Percentiles rank a stretch among this genome's conserved stretches.
Conservation (phyloP, 352 stramenopile genomes). For the Phytopythium litorale region DNA sequence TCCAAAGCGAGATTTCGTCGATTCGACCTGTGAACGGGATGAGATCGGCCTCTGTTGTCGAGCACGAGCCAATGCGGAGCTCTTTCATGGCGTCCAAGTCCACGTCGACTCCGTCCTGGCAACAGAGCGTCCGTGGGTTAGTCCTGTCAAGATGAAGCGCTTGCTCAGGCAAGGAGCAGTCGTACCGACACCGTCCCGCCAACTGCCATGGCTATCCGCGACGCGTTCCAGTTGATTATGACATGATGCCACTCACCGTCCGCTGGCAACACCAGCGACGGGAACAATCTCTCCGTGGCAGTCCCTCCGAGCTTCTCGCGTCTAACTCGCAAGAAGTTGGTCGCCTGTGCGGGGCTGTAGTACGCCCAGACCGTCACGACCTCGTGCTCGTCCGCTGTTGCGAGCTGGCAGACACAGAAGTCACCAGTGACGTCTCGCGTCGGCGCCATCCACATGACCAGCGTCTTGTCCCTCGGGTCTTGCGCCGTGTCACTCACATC, state of each 20-base stretch:
- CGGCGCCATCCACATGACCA: constrained; percentile 14
- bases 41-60: neutral
- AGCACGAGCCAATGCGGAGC: constrained; percentile 16
- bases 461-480: constrained; percentile 1
- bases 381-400: neutral
- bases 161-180: neutral
- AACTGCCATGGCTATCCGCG: constrained; percentile 3
- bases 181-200: constrained; percentile 6
- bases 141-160: neutral
- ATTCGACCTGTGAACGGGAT: constrained; percentile 21
- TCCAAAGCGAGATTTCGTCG: constrained; percentile 35
- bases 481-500: neutral
- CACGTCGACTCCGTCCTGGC: constrained; percentile 5
- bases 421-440: neutral
- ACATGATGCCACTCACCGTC: constrained; percentile 12
- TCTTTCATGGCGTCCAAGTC: constrained; percentile 5
- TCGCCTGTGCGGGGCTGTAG: constrained; percentile 3
- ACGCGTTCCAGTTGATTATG: constrained; percentile 4
- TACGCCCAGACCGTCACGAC: constrained; percentile 12
- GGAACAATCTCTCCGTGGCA: neutral
- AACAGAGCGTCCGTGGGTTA: neutral
- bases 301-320: neutral
- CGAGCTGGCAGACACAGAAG: constrained; percentile 16
- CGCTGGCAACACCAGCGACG: neutral
- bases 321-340: neutral